Evolutionary conservation across 169 alveolate species (phyloP), one percentile per base, ranked within the genome.

Genomic region (Cyclospora cayetanensis): DNA sequence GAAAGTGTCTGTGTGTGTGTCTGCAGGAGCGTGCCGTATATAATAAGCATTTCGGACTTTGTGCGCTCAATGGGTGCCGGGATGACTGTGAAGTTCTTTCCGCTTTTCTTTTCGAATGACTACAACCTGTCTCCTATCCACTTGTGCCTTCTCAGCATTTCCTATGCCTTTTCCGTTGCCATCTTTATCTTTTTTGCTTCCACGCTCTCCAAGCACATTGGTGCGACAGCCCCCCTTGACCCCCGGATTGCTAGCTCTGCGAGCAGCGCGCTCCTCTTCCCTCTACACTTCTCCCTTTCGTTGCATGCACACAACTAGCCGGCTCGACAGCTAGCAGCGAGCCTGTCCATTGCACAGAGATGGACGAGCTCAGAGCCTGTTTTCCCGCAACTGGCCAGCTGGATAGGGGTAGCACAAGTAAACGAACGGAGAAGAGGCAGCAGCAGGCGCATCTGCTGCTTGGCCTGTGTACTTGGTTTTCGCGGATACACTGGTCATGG

Each of bases 61-160:
- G 90, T 93, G 52, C 84, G 90, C 1, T 68, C 92, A 72, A 82
- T 93, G 41, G 95, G 95, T 1, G 95, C 95, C 1, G 95, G 95
- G 1, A 93, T 93, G 95, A 93, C 95, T 5, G 95, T 93, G 39
- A 87, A 91, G 89, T 93, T 91, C 88, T 93, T 93, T 88, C 93
- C 93, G 43, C 94, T 93, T 7, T 93, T 93, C 92, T 93, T 93
- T 65, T 76, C 85, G 60, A 74, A 93, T 60, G 94, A 60, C 76
- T 84, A 88, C 68, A 27, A 53, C 34, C 79, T 93, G 53, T 18
- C 70, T 22, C 93, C 95, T 25, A 37, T 74, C 55, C 93, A 91
- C 37, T 70, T 90, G 63, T 83, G 90, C 66, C 35, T 87, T 15
- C 91, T 93, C 9, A 72, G 79, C 70, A 68, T 87, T 0, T 79